A percentile compares a stretch with the other conserved stretches of the same genome.
Evolutionary conservation across 2,329 filamentous ascomycete species (phyloP).

Genomic region (Diaporthe citriasiana): DNA sequence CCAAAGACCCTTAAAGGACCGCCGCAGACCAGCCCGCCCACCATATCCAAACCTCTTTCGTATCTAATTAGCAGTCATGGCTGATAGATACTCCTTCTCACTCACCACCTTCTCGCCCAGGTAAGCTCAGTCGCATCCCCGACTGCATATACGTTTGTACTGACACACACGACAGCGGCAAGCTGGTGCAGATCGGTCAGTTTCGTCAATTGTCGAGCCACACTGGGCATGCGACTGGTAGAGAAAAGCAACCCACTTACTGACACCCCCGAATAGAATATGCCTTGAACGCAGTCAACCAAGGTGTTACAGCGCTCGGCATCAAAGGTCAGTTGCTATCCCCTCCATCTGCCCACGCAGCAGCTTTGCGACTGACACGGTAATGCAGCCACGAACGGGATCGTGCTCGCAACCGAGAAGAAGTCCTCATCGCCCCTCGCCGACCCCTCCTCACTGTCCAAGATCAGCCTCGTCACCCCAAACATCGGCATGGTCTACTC

Average conservation of each 20-base stretch:
- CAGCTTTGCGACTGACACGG: slow-evolving; percentile 41
- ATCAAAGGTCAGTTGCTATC: slow-evolving; percentile 83
- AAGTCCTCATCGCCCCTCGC: slow-evolving; percentile 98
- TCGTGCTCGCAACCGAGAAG: slow-evolving; percentile 99
- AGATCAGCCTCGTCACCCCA: slow-evolving; percentile 97
- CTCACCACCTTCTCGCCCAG: slow-evolving; percentile 99
- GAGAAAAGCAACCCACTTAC: slow-evolving; percentile 35
- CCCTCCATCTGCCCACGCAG: slow-evolving; percentile 13
- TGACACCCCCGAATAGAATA: slow-evolving; percentile 77
- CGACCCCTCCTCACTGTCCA: slow-evolving; percentile 93
- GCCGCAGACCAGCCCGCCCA: slow-evolving; percentile 9
- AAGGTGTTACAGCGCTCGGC: slow-evolving; percentile 96
- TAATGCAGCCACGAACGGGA: slow-evolving; percentile 89
- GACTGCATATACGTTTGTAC: slow-evolving; percentile 43
- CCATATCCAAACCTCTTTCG: background rate
- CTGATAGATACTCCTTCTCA: slow-evolving; percentile 99
- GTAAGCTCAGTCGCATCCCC: slow-evolving; percentile 67
- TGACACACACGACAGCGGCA: slow-evolving; percentile 76
- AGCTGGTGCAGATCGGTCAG: slow-evolving; percentile 95
- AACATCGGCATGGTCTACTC: slow-evolving; percentile 99
- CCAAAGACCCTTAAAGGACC: slow-evolving; percentile 6
- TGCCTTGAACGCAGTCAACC: slow-evolving; percentile 98
- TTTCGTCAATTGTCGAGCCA: slow-evolving; percentile 20
- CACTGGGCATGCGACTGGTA: slow-evolving; percentile 55
- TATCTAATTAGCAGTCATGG: slow-evolving; percentile 71